phyloP scores from a whole-genome alignment of 2,329 filamentous ascomycete species.

The Metarhizium anisopliae region DNA sequence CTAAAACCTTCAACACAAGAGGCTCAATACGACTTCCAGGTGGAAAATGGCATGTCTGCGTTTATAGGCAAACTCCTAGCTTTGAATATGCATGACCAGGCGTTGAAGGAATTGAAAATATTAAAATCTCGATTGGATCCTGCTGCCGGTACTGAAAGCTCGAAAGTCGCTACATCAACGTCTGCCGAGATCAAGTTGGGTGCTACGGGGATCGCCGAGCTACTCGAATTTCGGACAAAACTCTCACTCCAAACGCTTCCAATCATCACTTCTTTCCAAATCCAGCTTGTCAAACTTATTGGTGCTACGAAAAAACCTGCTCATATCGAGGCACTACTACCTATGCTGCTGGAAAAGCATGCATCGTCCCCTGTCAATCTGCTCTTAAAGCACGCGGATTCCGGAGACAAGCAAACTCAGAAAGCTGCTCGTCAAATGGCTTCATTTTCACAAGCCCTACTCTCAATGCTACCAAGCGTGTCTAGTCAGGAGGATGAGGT shows the following conservation, averaged over 20 bases:
- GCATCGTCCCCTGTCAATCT: constrained; percentile 50
- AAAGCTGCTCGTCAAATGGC: constrained; percentile 61
- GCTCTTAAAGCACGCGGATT: constrained; percentile 37
- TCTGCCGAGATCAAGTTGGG: constrained; percentile 20
- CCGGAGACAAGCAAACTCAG: constrained; percentile 33
- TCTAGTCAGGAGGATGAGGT: constrained; percentile 51
- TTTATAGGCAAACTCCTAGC: constrained; percentile 57
- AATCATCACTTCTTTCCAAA: constrained; percentile 55
- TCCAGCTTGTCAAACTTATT: constrained; percentile 56
- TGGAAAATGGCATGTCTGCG: constrained; percentile 66
- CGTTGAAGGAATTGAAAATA: constrained; percentile 57
- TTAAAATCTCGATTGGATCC: constrained; percentile 55
- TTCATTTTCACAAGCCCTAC: constrained; percentile 52
- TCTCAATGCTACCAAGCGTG: constrained; percentile 60
- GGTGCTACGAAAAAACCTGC: constrained; percentile 49
- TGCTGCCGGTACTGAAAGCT: constrained; percentile 14
- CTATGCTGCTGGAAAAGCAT: constrained; percentile 43
- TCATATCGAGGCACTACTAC: constrained; percentile 47
- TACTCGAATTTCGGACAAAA: constrained; percentile 52
- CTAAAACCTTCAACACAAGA: constrained; percentile 45
- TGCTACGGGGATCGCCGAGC: constrained; percentile 37
- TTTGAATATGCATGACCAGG: constrained; percentile 57
- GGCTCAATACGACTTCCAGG: constrained; percentile 52
- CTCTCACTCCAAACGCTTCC: constrained; percentile 35
- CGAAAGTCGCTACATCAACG: constrained; percentile 22